Evolutionary conservation across 306 rosid species (phyloP), one percentile per base, ranked within the genome.

Genomic region (Psophocarpus tetragonolobus): DNA sequence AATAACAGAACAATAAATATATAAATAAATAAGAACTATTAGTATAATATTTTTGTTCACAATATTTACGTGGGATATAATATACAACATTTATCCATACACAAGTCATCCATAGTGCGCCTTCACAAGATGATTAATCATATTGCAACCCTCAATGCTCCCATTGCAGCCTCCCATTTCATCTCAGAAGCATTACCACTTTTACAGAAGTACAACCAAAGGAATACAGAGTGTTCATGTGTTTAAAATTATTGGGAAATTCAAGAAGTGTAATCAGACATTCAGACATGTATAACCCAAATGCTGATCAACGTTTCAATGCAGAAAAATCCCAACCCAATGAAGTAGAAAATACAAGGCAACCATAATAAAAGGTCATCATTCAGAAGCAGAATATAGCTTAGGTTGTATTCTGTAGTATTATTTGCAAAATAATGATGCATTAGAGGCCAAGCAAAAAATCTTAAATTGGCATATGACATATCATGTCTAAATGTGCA

Each of bases 211-310:
- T 90, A 92, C 27, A 72, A 74, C 53, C 67, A 74, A 73, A 21
- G 29, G 54, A 74, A 10, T n/a, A n/a, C 30, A 3, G 44, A 80
- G 57, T 13, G 15, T 6, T n/a, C 14, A 3, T 38, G 8, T 30
- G 68, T 36, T n/a, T 60, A 38, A 38, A 32, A 35, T 13, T n/a
- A 15, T 57, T 35, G 11, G 50, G 15, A 33, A 26, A 18, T 50
- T 54, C 14, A 20, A 45, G 35, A 42, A 30, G 10, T 20, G n/a
- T n/a, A n/a, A n/a, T n/a, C n/a, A n/a, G n/a, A n/a, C n/a, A n/a
- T n/a, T n/a, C n/a, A n/a, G n/a, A n/a, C 97, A 96, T 92, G 97
- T 84, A 92, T 83, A 58, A 92, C 97, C 97, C 97, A 92, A 68
- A 90, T 68, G 90, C 96, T 90, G 80, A 92, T 76, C 82, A 90